Evolutionary conservation across 805 yeast genomes (phyloP), one percentile per base, ranked within the genome.

Genomic region (Phaffomyces thermotolerans): DNA sequence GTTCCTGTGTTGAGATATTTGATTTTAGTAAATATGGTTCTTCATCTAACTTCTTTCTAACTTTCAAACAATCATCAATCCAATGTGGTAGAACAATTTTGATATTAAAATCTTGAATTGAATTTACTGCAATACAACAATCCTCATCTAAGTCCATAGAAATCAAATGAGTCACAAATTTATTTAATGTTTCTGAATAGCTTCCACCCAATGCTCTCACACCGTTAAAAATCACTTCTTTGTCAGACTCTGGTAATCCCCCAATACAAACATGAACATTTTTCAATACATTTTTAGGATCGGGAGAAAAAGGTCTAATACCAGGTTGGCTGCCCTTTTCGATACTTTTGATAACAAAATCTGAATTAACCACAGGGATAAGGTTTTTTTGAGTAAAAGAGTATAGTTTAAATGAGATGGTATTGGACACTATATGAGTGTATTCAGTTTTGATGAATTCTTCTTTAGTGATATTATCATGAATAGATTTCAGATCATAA

Each of bases 131-230:
- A 23, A 75, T 68, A 33, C 78, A 69, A 38, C 81, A 75, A 46
- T 78, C 78, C 42, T 78, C 84, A 43, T 78, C 75, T 4, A 75
- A 57, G 49, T 75, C 76, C 5, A 62, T 56, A 0, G 91, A 75
- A 18, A 91, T 66, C 31, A 88, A 69, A 67, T 91, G 97, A 0
- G 96, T 86, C 2, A 95, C 85, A 50, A 74, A 75, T 42, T 74
- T 73, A 8, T 87, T 79, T 27, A 90, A 66, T 15, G 56, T 52
- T 47, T 81, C 83, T 34, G 77, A 65, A 54, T 69, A 79, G 30
- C 76, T 79, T 4, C 96, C 98, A 2, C 97, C 98, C 47, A 85
- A 71, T 1, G 85, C 79, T 18, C 75, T 63, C 1, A 66, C 82
- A 0, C 84, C 86, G 7, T 79, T 81, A 50, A 78, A 73, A 14